phyloP scores from a whole-genome alignment of 78 protist species.

The Neovahlkampfia damariscottae region DNA sequence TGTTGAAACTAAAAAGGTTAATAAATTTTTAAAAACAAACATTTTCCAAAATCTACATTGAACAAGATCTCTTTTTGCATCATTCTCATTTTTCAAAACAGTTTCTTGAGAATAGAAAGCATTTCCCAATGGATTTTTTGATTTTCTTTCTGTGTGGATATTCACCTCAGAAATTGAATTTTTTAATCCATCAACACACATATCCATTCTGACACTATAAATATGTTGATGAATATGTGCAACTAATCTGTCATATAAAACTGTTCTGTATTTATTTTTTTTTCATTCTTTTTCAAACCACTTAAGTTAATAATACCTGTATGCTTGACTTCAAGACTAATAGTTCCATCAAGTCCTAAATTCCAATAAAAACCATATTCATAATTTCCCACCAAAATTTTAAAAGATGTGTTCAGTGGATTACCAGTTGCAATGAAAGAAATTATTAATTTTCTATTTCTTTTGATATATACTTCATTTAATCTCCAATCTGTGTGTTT shows the following conservation, averaged over 20 bases:
- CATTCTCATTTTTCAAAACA: not conserved
- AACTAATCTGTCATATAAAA: not conserved
- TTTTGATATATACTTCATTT: not conserved
- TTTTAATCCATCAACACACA: slow-evolving; percentile 13
- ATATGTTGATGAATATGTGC: slow-evolving; percentile 22
- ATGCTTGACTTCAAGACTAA: not conserved
- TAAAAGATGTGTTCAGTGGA: too few relatives aligned
- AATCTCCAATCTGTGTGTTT: slow-evolving; percentile 22
- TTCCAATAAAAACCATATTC: slow-evolving; percentile 15
- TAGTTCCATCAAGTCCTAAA: slow-evolving; percentile 12
- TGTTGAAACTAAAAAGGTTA: slow-evolving; percentile 9
- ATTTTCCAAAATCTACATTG: not conserved
- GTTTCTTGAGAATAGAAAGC: not conserved
- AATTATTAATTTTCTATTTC: slow-evolving; percentile 2
- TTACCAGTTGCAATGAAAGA: slow-evolving; percentile 1
- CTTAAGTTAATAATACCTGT: slow-evolving; percentile 11
- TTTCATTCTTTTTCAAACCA: not conserved
- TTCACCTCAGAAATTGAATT: slow-evolving; percentile 9
- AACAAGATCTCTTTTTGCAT: slow-evolving; percentile 6
- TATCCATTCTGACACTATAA: slow-evolving; percentile 10
- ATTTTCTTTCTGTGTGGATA: not conserved
- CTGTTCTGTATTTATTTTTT: not conserved
- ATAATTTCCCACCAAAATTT: slow-evolving; percentile 21
- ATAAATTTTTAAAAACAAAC: not conserved
- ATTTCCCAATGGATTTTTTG: not conserved